Base-by-base conservation (phyloP, 2,329 filamentous ascomycete genomes). In the Aspergillus sp. region DNA sequence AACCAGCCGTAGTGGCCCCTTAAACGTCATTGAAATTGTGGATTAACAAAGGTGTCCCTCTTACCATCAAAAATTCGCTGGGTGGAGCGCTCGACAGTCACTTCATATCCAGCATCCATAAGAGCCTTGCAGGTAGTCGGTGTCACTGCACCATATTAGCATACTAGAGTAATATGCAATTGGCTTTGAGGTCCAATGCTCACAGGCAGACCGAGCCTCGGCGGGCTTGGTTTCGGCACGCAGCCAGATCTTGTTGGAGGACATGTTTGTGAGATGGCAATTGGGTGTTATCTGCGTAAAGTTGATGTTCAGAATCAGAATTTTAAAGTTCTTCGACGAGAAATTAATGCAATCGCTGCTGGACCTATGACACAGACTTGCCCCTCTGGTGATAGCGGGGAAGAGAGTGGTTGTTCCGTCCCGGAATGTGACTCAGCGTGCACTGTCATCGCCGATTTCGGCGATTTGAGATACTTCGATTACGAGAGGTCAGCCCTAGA, bases 31-130 rank as follows among this genome's bases (percentile, higher is more conserved):
- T 36, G 32, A 5, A 13, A 36, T 13, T 13, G 11, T 36, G 32
- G 5, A 5, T 13, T 36, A 36, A 11, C 4, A 36, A 13, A 13
- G 32, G 11, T 50, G 36, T 27, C 49, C 42, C 13, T 54, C 70
- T 59, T 70, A 75, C 80, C 79, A 30, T 78, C 77, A 56, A 81
- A 81, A 69, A 91, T 91, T 58, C 89, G 83, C 71, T 85, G 83
- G n/a, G 84, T 83, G 61, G 84, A 86, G 62, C 84, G 82, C 80
- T 92, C 89, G 53, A 91, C 85, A 53, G 84, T 84, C 67, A 92
- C 83, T 23, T 81, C 81, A 74, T 90, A 91, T 62, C 89, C 89
- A 42, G 87, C 88, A 64, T 90, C 83, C 57, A 90, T 79, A 56
- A 91, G 83, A 55, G 82, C 81, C 76, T 87, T 86, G 66, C 84